A percentile compares a stretch with the other conserved stretches of the same genome.
Evolutionary conservation across 495 filamentous ascomycete genomes (phyloP).

Genomic region (Mycothermus thermophilus): DNA sequence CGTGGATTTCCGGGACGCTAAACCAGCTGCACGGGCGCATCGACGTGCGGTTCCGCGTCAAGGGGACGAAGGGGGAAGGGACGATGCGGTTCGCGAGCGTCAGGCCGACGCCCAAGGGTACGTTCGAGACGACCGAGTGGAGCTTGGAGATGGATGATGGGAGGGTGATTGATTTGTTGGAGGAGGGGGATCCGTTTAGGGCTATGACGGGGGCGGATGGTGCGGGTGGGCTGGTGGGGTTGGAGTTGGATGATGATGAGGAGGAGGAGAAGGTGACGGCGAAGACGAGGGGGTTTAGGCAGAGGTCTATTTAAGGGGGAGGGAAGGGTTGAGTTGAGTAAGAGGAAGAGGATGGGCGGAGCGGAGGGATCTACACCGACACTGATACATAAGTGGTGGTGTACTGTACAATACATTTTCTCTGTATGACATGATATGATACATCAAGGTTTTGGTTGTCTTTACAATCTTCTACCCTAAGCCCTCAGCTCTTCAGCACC

Average conservation of each 20-base stretch:
- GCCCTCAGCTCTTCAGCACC: no score
- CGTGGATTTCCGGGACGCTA: conserved; percentile 87
- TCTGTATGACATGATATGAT: no score
- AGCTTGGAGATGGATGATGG: conserved; percentile 56
- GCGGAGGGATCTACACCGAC: no score
- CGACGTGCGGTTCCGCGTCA: conserved; percentile 75
- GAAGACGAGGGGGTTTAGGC: conserved; percentile 29
- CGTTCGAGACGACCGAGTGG: conserved; percentile 68
- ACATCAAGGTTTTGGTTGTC: no score
- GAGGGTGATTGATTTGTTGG: conserved; percentile 49
- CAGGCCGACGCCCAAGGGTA: conserved; percentile 55
- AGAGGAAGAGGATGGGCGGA: conserved; percentile 5
- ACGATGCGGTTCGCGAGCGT: conserved; percentile 71
- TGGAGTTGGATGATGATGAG: conserved; percentile 23
- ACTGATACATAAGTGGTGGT: neutral
- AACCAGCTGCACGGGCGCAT: conserved; percentile 90
- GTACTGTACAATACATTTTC: neutral
- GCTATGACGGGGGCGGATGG: no score
- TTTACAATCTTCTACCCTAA: no score
- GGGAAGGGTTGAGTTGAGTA: conserved; percentile 6
- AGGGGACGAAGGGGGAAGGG: conserved; percentile 58
- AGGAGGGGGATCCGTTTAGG: conserved; percentile 49
- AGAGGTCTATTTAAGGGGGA: conserved; percentile 24
- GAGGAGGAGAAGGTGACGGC: conserved; percentile 16
- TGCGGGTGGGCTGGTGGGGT: conserved; percentile 7